Evolutionary conservation across 148 eudicot species (phyloP).

Genomic region (Rhododendron henanense): DNA sequence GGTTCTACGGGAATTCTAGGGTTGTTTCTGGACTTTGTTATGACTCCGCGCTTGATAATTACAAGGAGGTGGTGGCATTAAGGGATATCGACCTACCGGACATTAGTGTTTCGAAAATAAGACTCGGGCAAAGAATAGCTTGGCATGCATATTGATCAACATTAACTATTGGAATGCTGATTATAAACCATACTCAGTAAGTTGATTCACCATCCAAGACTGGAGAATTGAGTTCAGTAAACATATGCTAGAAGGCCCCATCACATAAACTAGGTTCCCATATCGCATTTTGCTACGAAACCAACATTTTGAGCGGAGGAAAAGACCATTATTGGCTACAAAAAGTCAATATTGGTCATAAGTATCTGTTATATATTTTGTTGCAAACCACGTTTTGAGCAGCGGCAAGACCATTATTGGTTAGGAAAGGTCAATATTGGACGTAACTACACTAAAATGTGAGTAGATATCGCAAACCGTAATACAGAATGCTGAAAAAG

Average conservation of each 20-base stretch:
- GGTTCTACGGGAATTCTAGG: too few relatives aligned
- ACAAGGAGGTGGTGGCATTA: too few relatives aligned
- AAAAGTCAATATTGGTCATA: neutral
- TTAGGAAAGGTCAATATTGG: neutral
- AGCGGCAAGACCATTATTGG: neutral
- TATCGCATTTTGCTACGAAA: neutral
- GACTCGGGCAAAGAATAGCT: neutral
- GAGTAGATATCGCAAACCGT: neutral
- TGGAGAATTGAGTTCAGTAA: neutral
- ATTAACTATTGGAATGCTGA: neutral
- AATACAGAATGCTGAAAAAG: neutral
- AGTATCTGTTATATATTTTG: neutral
- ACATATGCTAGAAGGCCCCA: neutral
- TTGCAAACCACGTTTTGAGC: neutral
- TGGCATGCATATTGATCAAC: neutral
- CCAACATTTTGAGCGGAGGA: neutral
- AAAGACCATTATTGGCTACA: neutral
- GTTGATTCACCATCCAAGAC: neutral
- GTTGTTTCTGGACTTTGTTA: too few relatives aligned
- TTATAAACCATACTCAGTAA: neutral
- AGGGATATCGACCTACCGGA: too few relatives aligned
- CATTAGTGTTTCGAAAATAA: too few relatives aligned
- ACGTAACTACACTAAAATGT: neutral
- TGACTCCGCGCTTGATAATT: too few relatives aligned
- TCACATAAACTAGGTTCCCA: neutral